phyloP scores from a whole-genome alignment of 1,284 basidiomycete genomes.

The Inonotus hispidus region DNA sequence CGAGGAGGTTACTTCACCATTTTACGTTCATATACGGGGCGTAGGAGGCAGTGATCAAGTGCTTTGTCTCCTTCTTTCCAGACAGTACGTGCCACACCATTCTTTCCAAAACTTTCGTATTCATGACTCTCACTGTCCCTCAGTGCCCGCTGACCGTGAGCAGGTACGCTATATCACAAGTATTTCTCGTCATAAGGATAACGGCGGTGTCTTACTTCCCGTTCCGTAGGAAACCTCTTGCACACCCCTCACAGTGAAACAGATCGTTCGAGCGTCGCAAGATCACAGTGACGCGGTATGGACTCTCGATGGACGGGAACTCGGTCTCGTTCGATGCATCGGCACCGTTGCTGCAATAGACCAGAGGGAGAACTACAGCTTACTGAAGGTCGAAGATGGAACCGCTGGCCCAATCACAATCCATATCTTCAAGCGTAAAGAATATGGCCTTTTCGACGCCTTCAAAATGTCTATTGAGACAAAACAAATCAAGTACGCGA shows the following conservation, averaged over 20 bases:
- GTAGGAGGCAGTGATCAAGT: background rate
- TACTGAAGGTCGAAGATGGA: constrained; percentile 3
- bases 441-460: background rate
- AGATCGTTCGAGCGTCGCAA: background rate
- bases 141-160: background rate
- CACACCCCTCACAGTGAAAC: constrained; percentile 4
- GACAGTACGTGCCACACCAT: background rate
- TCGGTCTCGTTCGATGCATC: background rate
- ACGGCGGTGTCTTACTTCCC: background rate
- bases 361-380: background rate
- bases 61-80: background rate
- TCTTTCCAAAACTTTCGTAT: background rate
- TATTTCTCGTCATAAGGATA: background rate
- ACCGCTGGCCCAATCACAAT: background rate
- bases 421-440: background rate
- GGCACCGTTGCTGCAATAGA: background rate
- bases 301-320: background rate
- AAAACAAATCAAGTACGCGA: background rate
- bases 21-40: background rate
- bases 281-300: background rate
- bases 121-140: background rate
- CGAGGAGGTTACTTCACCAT: background rate
- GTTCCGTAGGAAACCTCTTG: background rate
- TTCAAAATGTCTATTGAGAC: background rate
- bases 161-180: no score